These are phyloP conservation scores for Termitomyces sp. DNA, from an alignment of 768 basidiomycete species.

Conservation along the genomic window DNA sequence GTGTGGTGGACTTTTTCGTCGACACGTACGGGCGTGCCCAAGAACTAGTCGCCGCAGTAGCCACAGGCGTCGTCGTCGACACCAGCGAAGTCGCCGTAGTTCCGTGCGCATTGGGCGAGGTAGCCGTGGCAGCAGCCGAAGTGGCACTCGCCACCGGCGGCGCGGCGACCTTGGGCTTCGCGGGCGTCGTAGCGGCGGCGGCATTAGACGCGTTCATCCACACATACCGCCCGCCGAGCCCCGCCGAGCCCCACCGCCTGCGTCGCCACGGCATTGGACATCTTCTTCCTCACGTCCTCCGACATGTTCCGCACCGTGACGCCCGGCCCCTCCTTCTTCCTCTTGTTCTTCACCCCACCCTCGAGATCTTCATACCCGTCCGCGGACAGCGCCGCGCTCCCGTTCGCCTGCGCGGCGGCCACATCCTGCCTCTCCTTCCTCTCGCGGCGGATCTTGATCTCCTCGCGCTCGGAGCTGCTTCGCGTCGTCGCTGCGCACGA, in stretches of 20 bases:
- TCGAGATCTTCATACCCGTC: slow-evolving; percentile 40
- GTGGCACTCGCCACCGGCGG: slow-evolving; percentile 3
- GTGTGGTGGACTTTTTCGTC: slow-evolving; percentile 48
- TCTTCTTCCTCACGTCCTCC: too few species aligned
- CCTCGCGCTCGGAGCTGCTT: slow-evolving; percentile 83
- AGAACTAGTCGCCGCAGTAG: slow-evolving; percentile 26
- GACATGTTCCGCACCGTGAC: too few species aligned
- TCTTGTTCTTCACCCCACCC: too few species aligned
- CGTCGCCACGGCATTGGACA: too few species aligned
- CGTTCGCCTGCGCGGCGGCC: slow-evolving; percentile 56
- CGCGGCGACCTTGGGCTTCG: slow-evolving; percentile 23
- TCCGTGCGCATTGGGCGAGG: slow-evolving; percentile 10
- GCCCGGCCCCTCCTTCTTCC: too few species aligned
- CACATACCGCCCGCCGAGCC: slow-evolving; percentile 73
- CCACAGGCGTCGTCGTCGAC: slow-evolving; percentile 21
- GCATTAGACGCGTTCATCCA: too few species aligned
- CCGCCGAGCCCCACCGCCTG: too few species aligned
- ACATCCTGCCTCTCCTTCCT: slow-evolving; percentile 73
- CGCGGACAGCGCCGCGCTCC: slow-evolving; percentile 19
- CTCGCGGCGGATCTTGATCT: slow-evolving; percentile 67
- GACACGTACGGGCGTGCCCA: slow-evolving; percentile 66
- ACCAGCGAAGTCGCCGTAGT: not conserved
- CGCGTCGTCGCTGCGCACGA: slow-evolving; percentile 69
- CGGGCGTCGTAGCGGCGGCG: slow-evolving; percentile 31
- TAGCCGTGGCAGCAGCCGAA: slow-evolving; percentile 8